Evolutionary conservation across 208 protist genomes (phyloP), one percentile per base, ranked within the genome.

Genomic region (Leishmania arabica): DNA sequence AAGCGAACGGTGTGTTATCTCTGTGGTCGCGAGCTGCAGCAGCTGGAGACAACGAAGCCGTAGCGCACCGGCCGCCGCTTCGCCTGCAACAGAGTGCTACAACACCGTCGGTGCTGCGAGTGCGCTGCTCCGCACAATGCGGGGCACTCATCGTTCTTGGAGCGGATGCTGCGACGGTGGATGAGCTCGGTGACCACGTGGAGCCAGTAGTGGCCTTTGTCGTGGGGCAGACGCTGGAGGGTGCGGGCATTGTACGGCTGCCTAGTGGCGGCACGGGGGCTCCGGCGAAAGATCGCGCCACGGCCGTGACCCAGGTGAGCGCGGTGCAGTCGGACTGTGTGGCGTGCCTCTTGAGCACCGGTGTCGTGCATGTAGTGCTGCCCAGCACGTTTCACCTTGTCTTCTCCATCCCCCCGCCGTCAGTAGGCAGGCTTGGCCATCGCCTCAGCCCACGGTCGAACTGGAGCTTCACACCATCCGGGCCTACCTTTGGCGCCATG

Each of bases 121-220:
- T 86, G 21, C 73, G 77, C 7, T 87, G 82, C 74, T 80, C 77
- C 7, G 72, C 83, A 37, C 58, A 45, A n/a, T 88, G 81, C 31
- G 72, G 71, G 9, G 21, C 69, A 11, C 85, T 86, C 62, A 42
- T 91, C 8, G 88, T 56, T 4, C 65, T 91, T 9, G 88, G 88
- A 0, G 81, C 75, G 24, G 75, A 82, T 47, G 85, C 77, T 24
- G 77, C 79, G 3, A 73, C 86, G 3, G 74, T 81, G n/a, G 71
- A 76, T 4, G 60, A n/a, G 42, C 64, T 24, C 6, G 74, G 78
- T 0, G 45, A 42, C 7, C 74, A 62, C 2, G 73, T 81, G 56
- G 78, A 79, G 73, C 82, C 82, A 1, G 82, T 79, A 17, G 84
- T 90, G 4, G 89, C 87, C 40, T 87, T 90, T 60, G 49, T 90